A percentile compares a stretch with the other conserved stretches of the same genome.
Conservation (phyloP, 2,329 filamentous ascomycete genomes). For the Claviceps capensis region DNA sequence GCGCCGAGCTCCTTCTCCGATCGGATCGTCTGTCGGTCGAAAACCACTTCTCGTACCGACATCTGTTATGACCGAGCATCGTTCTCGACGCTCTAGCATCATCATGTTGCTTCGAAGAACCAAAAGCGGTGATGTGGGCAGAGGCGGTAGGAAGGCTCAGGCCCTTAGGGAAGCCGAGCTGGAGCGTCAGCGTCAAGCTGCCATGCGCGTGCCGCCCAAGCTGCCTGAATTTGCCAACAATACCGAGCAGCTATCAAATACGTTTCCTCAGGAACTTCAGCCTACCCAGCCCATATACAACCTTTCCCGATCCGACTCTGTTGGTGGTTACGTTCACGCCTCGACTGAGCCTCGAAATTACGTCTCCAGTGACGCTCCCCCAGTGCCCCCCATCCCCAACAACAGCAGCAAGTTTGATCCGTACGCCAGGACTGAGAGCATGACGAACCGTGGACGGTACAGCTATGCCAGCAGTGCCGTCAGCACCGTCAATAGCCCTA, state of each 20-base stretch:
- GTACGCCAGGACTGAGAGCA: slow-evolving; percentile 78
- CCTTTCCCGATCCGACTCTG: slow-evolving; percentile 30
- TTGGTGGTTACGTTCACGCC: slow-evolving; percentile 1
- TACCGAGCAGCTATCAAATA: slow-evolving; percentile 31
- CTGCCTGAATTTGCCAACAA: slow-evolving; percentile 39
- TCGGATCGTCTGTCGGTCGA: not conserved
- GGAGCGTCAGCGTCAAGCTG: slow-evolving; percentile 35
- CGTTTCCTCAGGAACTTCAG: slow-evolving; percentile 38
- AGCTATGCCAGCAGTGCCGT: slow-evolving; percentile 89
- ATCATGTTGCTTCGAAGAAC: slow-evolving; percentile 51
- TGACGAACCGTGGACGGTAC: slow-evolving; percentile 91
- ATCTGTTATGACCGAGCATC: slow-evolving; percentile 17
- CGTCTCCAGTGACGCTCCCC: slow-evolving; percentile 29
- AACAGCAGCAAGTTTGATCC: slow-evolving; percentile 55
- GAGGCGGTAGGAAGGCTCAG: slow-evolving; percentile 45
- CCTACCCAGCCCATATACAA: slow-evolving; percentile 46
- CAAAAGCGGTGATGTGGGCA: slow-evolving; percentile 53
- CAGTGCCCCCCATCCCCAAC: slow-evolving; percentile 46
- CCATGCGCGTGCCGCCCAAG: slow-evolving; percentile 34
- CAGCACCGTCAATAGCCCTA: slow-evolving; percentile 84
- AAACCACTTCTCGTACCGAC: slow-evolving; percentile 6
- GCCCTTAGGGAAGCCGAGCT: slow-evolving; percentile 36
- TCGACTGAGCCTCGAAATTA: slow-evolving; percentile 29
- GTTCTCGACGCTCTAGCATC: slow-evolving; percentile 29
- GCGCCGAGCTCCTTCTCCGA: not conserved